Conservation (phyloP, 2,329 filamentous ascomycete species). For the Cladosporium sp. region DNA sequence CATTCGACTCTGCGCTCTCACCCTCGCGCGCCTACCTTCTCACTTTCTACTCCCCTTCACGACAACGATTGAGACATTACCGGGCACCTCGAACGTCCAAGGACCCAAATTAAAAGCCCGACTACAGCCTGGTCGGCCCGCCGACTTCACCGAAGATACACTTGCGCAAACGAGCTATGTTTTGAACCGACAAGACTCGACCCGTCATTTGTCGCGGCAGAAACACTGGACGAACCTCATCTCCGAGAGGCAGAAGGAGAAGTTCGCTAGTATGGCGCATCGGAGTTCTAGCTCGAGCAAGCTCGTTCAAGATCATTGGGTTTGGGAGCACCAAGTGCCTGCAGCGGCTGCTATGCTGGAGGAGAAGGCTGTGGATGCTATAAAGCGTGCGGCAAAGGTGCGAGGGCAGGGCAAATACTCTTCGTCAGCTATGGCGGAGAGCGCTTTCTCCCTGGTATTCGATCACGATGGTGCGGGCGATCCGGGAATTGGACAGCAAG, state of each 20-base stretch:
- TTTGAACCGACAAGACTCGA: constrained; percentile 24
- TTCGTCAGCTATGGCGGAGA: not conserved
- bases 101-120: not conserved
- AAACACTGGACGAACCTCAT: constrained; percentile 19
- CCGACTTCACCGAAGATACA: constrained; percentile 48
- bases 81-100: constrained; percentile 52
- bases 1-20: constrained; percentile 57
- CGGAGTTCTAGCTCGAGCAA: not conserved
- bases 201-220: constrained; percentile 43
- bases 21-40: constrained; percentile 53
- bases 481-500: not conserved
- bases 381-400: not conserved
- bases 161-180: constrained; percentile 22
- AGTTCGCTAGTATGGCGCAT: constrained; percentile 12
- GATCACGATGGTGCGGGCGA: not conserved
- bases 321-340: constrained; percentile 7
- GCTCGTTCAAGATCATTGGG: constrained; percentile 1
- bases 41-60: constrained; percentile 66
- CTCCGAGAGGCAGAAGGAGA: constrained; percentile 19
- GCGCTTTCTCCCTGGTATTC: not conserved
- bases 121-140: constrained; percentile 49
- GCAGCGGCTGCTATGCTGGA: not conserved
- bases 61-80: constrained; percentile 40
- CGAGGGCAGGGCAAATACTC: not conserved
- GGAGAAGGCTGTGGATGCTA: not conserved